These are phyloP conservation scores for Mycena leptocephala DNA, from an alignment of 768 basidiomycete species.

Conservation along the genomic window DNA sequence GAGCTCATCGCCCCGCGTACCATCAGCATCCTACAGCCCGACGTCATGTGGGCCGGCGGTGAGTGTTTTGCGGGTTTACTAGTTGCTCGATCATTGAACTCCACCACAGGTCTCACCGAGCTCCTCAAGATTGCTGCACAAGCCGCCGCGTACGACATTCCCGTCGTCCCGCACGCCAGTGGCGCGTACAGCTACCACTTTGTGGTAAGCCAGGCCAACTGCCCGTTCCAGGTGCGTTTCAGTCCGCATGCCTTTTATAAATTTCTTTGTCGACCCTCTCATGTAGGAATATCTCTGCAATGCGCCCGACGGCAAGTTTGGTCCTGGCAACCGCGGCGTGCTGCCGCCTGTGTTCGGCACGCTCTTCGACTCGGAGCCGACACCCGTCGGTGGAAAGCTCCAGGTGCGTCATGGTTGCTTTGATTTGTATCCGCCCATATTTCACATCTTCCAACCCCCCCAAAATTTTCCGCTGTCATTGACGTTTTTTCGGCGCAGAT, in stretches of 20 bases:
- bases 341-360: slow-evolving; percentile 54
- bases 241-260: background rate
- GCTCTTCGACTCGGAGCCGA: slow-evolving; percentile 35
- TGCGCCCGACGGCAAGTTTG: slow-evolving; percentile 56
- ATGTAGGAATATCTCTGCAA: slow-evolving; percentile 51
- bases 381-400: slow-evolving; percentile 31
- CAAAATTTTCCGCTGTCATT: no score
- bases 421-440: no score
- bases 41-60: slow-evolving; percentile 50
- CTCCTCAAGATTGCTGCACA: slow-evolving; percentile 52
- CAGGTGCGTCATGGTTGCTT: background rate
- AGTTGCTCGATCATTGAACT: background rate
- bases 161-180: slow-evolving; percentile 63
- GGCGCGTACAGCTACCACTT: slow-evolving; percentile 66
- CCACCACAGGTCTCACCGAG: slow-evolving; percentile 43
- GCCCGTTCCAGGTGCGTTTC: slow-evolving; percentile 39
- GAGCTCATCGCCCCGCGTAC: slow-evolving; percentile 49
- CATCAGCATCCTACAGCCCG: slow-evolving; percentile 49
- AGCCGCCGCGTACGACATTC: slow-evolving; percentile 63
- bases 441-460: no score
- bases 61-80: background rate
- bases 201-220: slow-evolving; percentile 57
- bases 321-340: slow-evolving; percentile 35
- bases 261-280: no score
- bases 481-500: background rate